phyloP scores from a whole-genome alignment of 164 flowering plant genomes.

The Paratinospora sagittata region DNA sequence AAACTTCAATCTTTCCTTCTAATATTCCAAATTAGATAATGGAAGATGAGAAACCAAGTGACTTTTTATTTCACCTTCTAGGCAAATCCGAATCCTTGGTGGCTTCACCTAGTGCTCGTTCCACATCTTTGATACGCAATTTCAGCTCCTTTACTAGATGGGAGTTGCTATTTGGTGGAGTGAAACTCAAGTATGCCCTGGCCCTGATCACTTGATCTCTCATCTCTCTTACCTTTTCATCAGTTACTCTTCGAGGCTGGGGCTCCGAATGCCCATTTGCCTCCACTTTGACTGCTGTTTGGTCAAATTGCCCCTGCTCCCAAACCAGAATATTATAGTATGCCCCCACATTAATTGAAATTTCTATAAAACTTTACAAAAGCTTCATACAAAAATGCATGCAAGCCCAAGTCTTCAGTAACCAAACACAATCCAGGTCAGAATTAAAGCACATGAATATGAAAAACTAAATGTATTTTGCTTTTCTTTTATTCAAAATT shows the following conservation, averaged over 20 bases:
- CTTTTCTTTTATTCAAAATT: neutral
- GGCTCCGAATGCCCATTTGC: slow-evolving; percentile 17
- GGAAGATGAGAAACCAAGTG: neutral
- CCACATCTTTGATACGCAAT: slow-evolving; percentile 63
- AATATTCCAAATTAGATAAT: neutral
- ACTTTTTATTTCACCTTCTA: slow-evolving; percentile 43
- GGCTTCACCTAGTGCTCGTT: slow-evolving; percentile 60
- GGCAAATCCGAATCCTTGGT: slow-evolving; percentile 69
- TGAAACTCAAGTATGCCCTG: slow-evolving; percentile 62
- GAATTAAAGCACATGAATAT: neutral
- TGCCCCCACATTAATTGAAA: neutral
- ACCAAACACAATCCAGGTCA: neutral
- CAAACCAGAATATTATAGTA: slow-evolving; percentile 8
- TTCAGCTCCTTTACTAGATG: slow-evolving; percentile 75
- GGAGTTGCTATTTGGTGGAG: slow-evolving; percentile 57
- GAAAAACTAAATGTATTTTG: neutral
- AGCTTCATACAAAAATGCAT: neutral
- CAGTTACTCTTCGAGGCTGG: slow-evolving; percentile 26
- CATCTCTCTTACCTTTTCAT: slow-evolving; percentile 69
- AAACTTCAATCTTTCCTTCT: neutral
- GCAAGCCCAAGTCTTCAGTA: neutral
- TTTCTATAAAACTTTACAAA: neutral
- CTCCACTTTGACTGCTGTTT: slow-evolving; percentile 12
- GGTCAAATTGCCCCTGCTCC: slow-evolving; percentile 32
- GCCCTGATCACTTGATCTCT: slow-evolving; percentile 84